Conservation (phyloP, 2,329 filamentous ascomycete species). For the Geosmithia putterillii region DNA sequence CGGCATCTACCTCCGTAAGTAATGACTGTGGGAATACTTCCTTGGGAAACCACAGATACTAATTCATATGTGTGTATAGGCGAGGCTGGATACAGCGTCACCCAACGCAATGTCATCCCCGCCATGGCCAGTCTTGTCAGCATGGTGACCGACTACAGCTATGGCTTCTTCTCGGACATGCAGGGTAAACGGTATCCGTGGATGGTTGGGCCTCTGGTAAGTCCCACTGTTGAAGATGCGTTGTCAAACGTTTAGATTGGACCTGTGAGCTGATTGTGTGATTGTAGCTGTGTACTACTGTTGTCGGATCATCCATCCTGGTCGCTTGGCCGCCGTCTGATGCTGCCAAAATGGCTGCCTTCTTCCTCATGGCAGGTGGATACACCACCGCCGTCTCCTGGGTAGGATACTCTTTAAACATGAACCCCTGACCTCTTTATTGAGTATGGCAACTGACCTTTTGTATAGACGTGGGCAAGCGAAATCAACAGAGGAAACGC, state of each 20-base stretch:
- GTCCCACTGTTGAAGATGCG: too few relatives aligned
- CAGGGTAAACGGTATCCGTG: neutral
- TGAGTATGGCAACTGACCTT: neutral
- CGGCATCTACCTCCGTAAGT: neutral
- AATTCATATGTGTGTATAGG: neutral
- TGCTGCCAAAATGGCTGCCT: neutral
- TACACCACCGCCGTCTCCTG: neutral
- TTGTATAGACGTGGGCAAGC: neutral
- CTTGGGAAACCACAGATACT: neutral
- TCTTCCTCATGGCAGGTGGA: neutral
- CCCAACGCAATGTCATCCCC: neutral
- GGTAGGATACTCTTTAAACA: neutral
- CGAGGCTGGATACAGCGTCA: neutral
- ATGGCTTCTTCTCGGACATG: neutral
- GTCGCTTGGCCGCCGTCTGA: neutral
- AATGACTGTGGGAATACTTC: neutral
- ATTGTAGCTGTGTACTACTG: neutral
- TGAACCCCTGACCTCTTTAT: neutral
- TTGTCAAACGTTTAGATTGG: too few relatives aligned
- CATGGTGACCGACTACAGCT: neutral
- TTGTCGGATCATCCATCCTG: neutral
- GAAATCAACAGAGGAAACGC: neutral
- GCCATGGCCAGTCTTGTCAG: neutral
- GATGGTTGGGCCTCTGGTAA: neutral
- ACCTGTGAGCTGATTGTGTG: neutral